A percentile compares a stretch with the other conserved stretches of the same genome.
Evolutionary conservation across 805 yeast species (phyloP).

Genomic region (Candida caryicola): DNA sequence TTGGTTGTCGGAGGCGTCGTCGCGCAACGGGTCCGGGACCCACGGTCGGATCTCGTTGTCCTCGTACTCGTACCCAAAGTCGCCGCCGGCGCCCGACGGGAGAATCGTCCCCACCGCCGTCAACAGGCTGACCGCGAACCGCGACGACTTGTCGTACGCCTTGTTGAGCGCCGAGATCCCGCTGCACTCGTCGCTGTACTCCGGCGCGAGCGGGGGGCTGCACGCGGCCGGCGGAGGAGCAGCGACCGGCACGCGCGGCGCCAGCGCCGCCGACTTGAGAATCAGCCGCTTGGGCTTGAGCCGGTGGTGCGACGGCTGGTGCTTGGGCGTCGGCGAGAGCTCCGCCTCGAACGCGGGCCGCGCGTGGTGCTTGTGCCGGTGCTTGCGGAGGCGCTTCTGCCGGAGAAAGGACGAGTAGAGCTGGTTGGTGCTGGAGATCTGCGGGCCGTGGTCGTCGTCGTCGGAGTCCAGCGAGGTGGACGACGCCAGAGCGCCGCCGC

Average conservation of each 20-base stretch:
- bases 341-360: constrained; percentile 7
- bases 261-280: constrained; percentile 28
- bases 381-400: constrained; percentile 9
- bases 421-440: constrained; percentile 16
- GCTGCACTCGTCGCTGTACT: constrained; percentile 8
- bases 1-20: constrained; percentile 3
- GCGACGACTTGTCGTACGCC: constrained; percentile 9
- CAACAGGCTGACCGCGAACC: constrained; percentile 8
- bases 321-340: constrained; percentile 37
- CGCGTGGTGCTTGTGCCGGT: neutral
- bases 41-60: constrained; percentile 3
- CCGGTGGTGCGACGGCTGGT: constrained; percentile 41
- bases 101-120: constrained; percentile 12
- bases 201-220: neutral
- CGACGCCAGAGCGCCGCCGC: constrained; percentile 1
- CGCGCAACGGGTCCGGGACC: too few species aligned
- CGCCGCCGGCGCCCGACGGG: neutral
- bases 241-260: neutral
- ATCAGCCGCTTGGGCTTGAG: constrained; percentile 42
- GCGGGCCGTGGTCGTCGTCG: constrained; percentile 1
- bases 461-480: constrained; percentile 8
- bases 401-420: constrained; percentile 18
- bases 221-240: neutral
- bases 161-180: constrained; percentile 12
- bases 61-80: neutral